Evolutionary conservation across 305 asterid genomes (phyloP), one percentile per base, ranked within the genome.

Genomic region (Andrographis paniculata): DNA sequence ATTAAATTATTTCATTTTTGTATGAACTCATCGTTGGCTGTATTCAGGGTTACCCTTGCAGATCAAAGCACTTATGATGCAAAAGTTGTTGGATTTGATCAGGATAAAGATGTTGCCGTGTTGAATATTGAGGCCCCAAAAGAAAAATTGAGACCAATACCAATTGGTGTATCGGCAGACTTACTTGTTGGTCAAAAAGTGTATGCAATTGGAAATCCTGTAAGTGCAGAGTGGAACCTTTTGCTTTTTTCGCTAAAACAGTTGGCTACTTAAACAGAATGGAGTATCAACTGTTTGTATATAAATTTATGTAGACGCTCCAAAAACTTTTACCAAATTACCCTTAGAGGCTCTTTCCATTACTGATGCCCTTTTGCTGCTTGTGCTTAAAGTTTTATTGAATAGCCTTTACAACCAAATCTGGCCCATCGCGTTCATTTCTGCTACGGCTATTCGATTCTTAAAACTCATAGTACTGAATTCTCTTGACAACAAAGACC

Each of bases 151-250:
- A 76, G 89, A 65, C 96, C 99, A 47, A 77, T 91, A 42, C 96
- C 99, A 15, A 66, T 91, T 65, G 99, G 99, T 1, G 56, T 83
- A 13, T 91, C 99, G 8, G 87, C 87, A 7, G 95, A 91, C 75
- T 77, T 91, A 73, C 99, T 91, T 61, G 99, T 86, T 64, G 96
- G 99, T 56, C 99, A 91, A 63, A 86, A 86, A 77, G 99, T 86
- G 9, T 91, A 42, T 51, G 96, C 96, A 42, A 91, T 91, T 63
- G 99, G 99, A 63, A 91, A 91, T 75, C 99, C 99, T 53, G 99
- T 91, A 59, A 68, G 95, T 62, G 43, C 45, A 39, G 18, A 21
- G 17, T 48, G 23, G 3, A 1, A n/a, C 42, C 6, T 28, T 38
- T 3, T 20, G n/a, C n/a, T 56, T 39, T 35, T 10, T 23, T 44